Base-by-base conservation (phyloP, 2,329 filamentous ascomycete genomes). In the Beauveria scarabaeidicola region DNA sequence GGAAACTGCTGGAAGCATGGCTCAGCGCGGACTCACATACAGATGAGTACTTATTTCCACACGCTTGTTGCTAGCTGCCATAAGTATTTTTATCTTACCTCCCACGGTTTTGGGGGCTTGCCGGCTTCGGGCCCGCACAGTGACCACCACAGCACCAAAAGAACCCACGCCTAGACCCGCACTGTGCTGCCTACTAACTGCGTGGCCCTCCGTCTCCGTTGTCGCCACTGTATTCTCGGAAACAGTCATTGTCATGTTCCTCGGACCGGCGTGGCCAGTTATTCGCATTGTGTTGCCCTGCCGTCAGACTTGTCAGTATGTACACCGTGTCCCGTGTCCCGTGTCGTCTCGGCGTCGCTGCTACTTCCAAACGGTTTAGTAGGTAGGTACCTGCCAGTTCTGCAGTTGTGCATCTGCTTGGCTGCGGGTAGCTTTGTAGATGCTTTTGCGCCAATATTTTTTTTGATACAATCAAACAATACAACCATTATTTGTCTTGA, bases 1-100 rank as follows among this genome's bases (percentile, higher is more conserved):
- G 56, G 56, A 58, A 58, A 58, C 41, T 52, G 47, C 21, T 58
- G 36, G 56, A 58, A 52, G 21, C 55, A 15, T 29, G 13, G 23
- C 50, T 32, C 50, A 40, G 23, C 50, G 52, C 38, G 41, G 9
- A 25, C 25, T 13, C 6, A 36, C 32, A 15, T 36, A 36, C 32
- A 11, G 32, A 36, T 36, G 10, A 36, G 9, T 52, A 52, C 50
- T 25, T 41, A 9, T n/a, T 7, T 27, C 21, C 5, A 23, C 32
- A 13, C 13, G 15, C 21, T 23, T 11, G 17, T 10, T 41, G 8
- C 32, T 50, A 11, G 5, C 11, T 6, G 50, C 6, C 13, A 25
- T 41, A 44, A 11, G 52, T 55, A 43, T 13, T 38, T 47, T 13
- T 36, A 25, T 47, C n/a, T 32, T 46, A 25, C 11, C 25, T n/a